Conservation (phyloP, 2,329 filamentous ascomycete species). For the Claviceps spartinae region DNA sequence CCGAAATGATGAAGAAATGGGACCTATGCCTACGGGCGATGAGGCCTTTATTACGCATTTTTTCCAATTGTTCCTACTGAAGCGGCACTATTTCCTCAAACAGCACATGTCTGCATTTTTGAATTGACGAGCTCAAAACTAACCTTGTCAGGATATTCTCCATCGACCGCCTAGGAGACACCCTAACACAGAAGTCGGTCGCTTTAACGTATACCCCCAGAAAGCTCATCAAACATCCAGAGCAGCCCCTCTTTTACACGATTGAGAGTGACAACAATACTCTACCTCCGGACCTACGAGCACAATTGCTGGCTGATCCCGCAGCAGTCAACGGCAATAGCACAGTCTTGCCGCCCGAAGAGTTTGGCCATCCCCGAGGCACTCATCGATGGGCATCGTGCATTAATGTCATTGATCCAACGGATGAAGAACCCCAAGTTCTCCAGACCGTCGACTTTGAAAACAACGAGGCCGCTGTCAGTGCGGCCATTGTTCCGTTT, state of each 20-base stretch:
- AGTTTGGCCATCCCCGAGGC: slow-evolving; percentile 80
- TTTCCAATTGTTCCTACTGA: slow-evolving; percentile 98
- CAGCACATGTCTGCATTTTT: not conserved
- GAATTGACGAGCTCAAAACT: not conserved
- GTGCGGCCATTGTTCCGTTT: slow-evolving; percentile 72
- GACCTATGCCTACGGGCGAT: slow-evolving; percentile 42
- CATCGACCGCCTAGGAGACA: slow-evolving; percentile 73
- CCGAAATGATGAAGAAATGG: slow-evolving; percentile 50
- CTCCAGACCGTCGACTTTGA: slow-evolving; percentile 69
- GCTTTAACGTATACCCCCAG: slow-evolving; percentile 83
- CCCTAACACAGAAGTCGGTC: slow-evolving; percentile 75
- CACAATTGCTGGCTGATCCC: slow-evolving; percentile 61
- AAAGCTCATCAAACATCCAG: slow-evolving; percentile 75
- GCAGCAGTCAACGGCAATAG: slow-evolving; percentile 58
- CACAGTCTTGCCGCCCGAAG: slow-evolving; percentile 56
- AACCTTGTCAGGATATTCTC: slow-evolving; percentile 59
- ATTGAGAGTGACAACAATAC: slow-evolving; percentile 91
- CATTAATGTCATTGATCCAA: slow-evolving; percentile 79
- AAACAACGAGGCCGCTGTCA: slow-evolving; percentile 85
- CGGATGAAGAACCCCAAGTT: slow-evolving; percentile 54
- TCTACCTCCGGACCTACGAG: slow-evolving; percentile 62
- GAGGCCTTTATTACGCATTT: slow-evolving; percentile 38
- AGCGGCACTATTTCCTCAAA: slow-evolving; percentile 18
- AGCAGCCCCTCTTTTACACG: slow-evolving; percentile 81
- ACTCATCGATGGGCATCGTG: slow-evolving; percentile 89